A percentile compares a stretch with the other conserved stretches of the same genome.
phyloP scores from a whole-genome alignment of 179 eudicot species.

The Heliamphora pulchella region DNA sequence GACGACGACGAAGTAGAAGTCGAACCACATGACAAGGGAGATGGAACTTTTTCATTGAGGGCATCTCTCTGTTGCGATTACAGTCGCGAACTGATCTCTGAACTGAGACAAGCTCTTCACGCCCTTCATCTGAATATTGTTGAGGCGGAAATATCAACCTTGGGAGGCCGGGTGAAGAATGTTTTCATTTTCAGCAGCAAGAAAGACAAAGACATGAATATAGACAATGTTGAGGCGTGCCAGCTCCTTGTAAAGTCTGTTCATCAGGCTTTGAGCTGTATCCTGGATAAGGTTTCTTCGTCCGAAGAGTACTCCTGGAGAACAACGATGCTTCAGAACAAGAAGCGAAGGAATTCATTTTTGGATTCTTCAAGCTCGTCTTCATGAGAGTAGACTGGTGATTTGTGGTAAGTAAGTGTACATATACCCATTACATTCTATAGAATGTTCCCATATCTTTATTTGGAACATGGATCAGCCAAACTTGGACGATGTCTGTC shows the following conservation, averaged over 20 bases:
- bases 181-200: constrained; percentile 29
- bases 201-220: not conserved
- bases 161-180: constrained; percentile 37
- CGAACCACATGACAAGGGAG: constrained; percentile 19
- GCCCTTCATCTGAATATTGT: constrained; percentile 28
- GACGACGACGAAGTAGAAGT: constrained; percentile 46
- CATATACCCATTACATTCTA: no score
- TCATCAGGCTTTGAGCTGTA: constrained; percentile 26
- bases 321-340: constrained; percentile 22
- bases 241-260: constrained; percentile 23
- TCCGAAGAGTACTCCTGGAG: constrained; percentile 27
- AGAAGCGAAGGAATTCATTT: constrained; percentile 26
- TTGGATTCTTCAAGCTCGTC: constrained; percentile 24
- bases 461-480: no score
- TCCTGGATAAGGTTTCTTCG: constrained; percentile 29
- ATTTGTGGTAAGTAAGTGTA: no score
- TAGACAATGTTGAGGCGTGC: constrained; percentile 6
- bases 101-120: constrained; percentile 32
- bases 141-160: constrained; percentile 42
- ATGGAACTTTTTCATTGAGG: constrained; percentile 24
- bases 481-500: no score
- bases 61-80: constrained; percentile 47
- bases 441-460: no score
- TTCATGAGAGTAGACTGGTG: constrained; percentile 1
- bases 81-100: constrained; percentile 36